Percentiles rank a stretch among this genome's conserved stretches.
phyloP scores from a whole-genome alignment of 2,329 filamentous ascomycete genomes.

The Botrytis deweyae region DNA sequence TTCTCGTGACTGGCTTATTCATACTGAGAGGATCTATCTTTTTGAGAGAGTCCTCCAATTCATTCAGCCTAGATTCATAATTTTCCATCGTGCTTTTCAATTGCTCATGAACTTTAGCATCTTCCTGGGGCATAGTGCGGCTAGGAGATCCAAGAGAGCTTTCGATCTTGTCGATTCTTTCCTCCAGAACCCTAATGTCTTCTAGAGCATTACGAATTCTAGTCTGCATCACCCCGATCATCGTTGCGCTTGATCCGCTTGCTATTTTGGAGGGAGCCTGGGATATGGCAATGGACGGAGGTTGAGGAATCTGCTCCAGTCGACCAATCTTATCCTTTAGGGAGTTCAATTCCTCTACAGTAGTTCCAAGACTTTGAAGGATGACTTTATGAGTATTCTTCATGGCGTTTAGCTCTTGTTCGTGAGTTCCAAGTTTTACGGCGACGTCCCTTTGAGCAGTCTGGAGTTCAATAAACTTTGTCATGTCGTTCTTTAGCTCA shows the following conservation, averaged over 20 bases:
- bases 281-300: not conserved
- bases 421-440: not conserved
- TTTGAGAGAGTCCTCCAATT: constrained; percentile 6
- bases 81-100: not conserved
- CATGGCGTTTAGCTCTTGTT: not conserved
- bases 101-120: not conserved
- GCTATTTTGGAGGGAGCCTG: not conserved
- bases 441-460: not conserved
- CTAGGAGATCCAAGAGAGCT: not conserved
- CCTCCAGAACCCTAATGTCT: not conserved
- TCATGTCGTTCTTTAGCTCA: not conserved
- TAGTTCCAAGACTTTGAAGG: not conserved
- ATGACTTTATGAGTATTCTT: not conserved
- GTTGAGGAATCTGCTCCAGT: not conserved
- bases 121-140: not conserved
- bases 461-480: not conserved
- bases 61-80: constrained; percentile 2
- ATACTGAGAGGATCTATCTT: not conserved
- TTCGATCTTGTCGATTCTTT: not conserved
- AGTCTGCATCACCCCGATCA: not conserved
- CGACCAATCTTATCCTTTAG: not conserved
- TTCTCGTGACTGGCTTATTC: not conserved
- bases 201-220: not conserved
- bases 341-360: not conserved
- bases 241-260: not conserved